A percentile compares a stretch with the other conserved stretches of the same genome.
Evolutionary conservation across 2,329 filamentous ascomycete genomes (phyloP).

Genomic region (Paracamarosporium sp.): DNA sequence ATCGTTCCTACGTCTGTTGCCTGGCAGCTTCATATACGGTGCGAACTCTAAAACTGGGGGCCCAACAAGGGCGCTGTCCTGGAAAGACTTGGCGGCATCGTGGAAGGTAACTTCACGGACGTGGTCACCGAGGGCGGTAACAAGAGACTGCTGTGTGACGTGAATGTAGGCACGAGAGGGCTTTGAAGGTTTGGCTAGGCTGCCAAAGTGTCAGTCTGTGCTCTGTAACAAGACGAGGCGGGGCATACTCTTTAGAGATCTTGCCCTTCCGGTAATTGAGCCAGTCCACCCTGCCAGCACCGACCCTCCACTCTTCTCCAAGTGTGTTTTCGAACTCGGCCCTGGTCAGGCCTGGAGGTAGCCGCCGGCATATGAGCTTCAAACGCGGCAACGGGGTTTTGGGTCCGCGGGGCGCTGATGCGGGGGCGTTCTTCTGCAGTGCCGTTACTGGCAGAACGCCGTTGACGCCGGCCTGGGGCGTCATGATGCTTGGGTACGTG

Average conservation of each 20-base stretch:
- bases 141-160: conserved; percentile 72
- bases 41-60: conserved; percentile 83
- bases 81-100: conserved; percentile 80
- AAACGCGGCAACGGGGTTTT: conserved; percentile 67
- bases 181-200: conserved; percentile 76
- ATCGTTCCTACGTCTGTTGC: conserved; percentile 76
- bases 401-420: conserved; percentile 40
- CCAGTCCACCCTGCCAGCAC: conserved; percentile 87
- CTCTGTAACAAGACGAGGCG: neutral
- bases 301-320: conserved; percentile 80
- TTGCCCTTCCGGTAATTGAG: conserved; percentile 76
- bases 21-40: conserved; percentile 82
- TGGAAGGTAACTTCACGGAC: conserved; percentile 76
- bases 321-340: conserved; percentile 75
- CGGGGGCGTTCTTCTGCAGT: conserved; percentile 43
- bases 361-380: conserved; percentile 83
- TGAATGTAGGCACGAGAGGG: conserved; percentile 85
- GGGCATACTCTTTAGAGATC: conserved; percentile 78
- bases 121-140: conserved; percentile 71
- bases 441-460: conserved; percentile 47
- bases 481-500: conserved; percentile 23
- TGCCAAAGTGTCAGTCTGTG: conserved; percentile 20
- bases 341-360: conserved; percentile 85
- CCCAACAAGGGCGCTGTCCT: conserved; percentile 74
- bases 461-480: conserved; percentile 41